A percentile compares a stretch with the other conserved stretches of the same genome.
Conservation (phyloP, 2,329 filamentous ascomycete species). For the Penicillium crustosum region DNA sequence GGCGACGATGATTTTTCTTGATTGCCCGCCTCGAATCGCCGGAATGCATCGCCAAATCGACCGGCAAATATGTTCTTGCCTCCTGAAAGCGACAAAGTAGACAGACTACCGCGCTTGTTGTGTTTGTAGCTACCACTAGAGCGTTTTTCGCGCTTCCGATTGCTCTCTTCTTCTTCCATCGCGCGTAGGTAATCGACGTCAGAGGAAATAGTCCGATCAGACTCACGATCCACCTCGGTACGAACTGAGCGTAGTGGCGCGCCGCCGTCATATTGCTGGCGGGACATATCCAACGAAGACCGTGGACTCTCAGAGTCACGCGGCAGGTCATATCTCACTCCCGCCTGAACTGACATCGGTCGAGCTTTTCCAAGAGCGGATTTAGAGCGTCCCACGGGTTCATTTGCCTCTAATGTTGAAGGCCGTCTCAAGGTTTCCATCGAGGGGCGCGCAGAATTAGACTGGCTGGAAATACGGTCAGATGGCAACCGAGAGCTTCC, state of each 20-base stretch:
- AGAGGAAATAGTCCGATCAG: conserved; percentile 61
- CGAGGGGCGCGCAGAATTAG: conserved; percentile 64
- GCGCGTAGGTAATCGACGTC: conserved; percentile 81
- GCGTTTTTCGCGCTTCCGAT: conserved; percentile 56
- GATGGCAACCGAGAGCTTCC: conserved; percentile 53
- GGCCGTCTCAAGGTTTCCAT: conserved; percentile 67
- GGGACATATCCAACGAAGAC: conserved; percentile 37
- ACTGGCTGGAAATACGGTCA: conserved; percentile 54
- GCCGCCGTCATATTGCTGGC: conserved; percentile 38
- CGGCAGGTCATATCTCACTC: conserved; percentile 78
- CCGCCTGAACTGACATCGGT: conserved; percentile 79
- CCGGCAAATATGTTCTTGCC: conserved; percentile 82
- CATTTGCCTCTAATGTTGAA: conserved; percentile 59
- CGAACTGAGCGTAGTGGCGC: conserved; percentile 36
- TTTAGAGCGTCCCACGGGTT: conserved; percentile 58
- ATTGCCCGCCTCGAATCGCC: conserved; percentile 72
- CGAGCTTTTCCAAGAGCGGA: conserved; percentile 67
- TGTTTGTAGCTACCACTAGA: conserved; percentile 60
- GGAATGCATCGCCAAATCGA: conserved; percentile 91
- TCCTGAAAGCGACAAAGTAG: conserved; percentile 65
- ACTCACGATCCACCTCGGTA: conserved; percentile 36
- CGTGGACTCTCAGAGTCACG: conserved; percentile 69
- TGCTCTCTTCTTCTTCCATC: conserved; percentile 65
- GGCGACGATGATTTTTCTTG: conserved; percentile 37
- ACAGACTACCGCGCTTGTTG: conserved; percentile 71